Base-by-base conservation (phyloP, 345 rosid species). In the Citrus maxima region DNA sequence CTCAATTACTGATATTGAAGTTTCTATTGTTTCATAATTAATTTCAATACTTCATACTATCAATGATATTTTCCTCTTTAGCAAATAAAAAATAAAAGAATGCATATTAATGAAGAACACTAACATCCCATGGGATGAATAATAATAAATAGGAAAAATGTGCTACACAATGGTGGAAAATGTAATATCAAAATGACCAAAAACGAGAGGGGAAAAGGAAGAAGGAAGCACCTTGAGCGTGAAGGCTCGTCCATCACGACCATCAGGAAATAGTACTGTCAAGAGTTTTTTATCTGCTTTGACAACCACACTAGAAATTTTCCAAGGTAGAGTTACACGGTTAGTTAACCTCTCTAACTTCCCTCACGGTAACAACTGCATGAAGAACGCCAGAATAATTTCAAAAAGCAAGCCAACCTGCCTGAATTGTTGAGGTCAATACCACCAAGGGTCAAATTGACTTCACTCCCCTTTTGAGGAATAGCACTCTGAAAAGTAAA, bases 381-480 rank as follows among this genome's bases (percentile, higher is more conserved):
- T 76, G 64, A 78, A 76, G 32, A 62, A n/a, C 68, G 40, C 49
- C 62, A 71, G 12, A 67, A 27, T 77, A 69, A 69, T 75, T 69
- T 24, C 67, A 77, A 85, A 84, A 80, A 83, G 86, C 80, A 85
- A 86, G 91, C 99, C 91, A 86, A 97, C 99, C 99, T 97, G 97
- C 99, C 99, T 94, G 99, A 93, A 90, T 89, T 97, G 98, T 97
- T 93, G 92, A 97, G 99, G 85, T 97, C 99, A 86, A 97, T 92
- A 69, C 96, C 93, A 73, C 96, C 96, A 63, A 92, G 93, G 40
- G 88, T 90, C 78, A 88, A 84, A 86, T 90, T 90, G 60, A 88
- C 90, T 89, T 92, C 96, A 88, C 86, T 77, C 49, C 92, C 92
- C 78, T 80, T 92, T 83, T 87, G 93, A 66, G 88, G 84, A 82